Conservation (phyloP, 2,329 filamentous ascomycete species). For the Aspergillus versicolor region DNA sequence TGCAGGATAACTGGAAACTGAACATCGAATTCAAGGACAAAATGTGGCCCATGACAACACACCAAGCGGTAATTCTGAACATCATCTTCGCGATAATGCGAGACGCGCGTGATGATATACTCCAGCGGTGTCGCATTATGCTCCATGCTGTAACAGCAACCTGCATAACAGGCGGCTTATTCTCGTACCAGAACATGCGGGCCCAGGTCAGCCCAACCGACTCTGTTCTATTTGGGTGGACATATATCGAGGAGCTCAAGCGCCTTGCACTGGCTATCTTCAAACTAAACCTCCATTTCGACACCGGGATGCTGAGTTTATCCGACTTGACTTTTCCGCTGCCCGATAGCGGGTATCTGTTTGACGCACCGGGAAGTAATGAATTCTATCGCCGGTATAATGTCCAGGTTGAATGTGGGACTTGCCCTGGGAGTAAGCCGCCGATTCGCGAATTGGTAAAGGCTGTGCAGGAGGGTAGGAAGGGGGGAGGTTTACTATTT, state of each 20-base stretch:
- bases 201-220: not conserved
- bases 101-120: not conserved
- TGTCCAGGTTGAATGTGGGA: not conserved
- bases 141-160: not conserved
- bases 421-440: not conserved
- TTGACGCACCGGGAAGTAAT: not conserved
- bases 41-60: not conserved
- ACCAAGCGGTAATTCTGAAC: not conserved
- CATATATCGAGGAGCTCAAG: not conserved
- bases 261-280: not conserved
- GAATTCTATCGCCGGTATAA: constrained; percentile 1
- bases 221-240: not conserved
- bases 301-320: not conserved
- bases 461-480: not conserved
- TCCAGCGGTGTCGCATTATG: not conserved
- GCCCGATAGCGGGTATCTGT: not conserved
- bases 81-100: not conserved
- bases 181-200: not conserved
- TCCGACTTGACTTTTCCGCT: not conserved
- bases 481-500: not conserved
- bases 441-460: not conserved
- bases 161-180: not conserved
- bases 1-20: not conserved
- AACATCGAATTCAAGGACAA: not conserved
- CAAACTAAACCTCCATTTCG: not conserved